These are phyloP conservation scores for Xylaria sp. DNA, from an alignment of 495 filamentous ascomycete species.

Conservation along the genomic window DNA sequence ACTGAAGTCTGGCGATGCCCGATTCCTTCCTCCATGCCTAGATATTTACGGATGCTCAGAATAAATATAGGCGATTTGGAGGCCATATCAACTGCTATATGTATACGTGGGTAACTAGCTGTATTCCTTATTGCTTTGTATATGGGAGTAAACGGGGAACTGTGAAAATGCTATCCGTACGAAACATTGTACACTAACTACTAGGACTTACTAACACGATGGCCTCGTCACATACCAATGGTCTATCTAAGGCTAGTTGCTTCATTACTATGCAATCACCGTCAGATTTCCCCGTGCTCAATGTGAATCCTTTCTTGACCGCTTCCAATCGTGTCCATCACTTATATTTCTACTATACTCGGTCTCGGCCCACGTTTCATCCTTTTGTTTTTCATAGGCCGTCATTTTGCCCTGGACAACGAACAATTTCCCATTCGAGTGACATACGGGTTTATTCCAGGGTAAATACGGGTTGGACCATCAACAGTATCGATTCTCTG, in stretches of 20 bases:
- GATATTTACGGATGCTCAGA: neutral
- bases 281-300: neutral
- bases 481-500: neutral
- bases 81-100: neutral
- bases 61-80: neutral
- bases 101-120: neutral
- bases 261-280: constrained; percentile 6
- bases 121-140: neutral
- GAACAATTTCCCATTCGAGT: neutral
- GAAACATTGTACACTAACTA: neutral
- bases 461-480: neutral
- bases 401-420: neutral
- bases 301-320: constrained; percentile 11
- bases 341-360: neutral
- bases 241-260: neutral
- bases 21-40: neutral
- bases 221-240: neutral
- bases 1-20: neutral
- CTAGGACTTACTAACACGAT: constrained; percentile 11
- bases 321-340: neutral
- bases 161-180: neutral
- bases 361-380: constrained; percentile 2
- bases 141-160: neutral
- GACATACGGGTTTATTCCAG: neutral
- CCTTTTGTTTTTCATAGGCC: constrained; percentile 18